phyloP scores from a whole-genome alignment of 352 stramenopile genomes.

The Peronospora belbahrii region DNA sequence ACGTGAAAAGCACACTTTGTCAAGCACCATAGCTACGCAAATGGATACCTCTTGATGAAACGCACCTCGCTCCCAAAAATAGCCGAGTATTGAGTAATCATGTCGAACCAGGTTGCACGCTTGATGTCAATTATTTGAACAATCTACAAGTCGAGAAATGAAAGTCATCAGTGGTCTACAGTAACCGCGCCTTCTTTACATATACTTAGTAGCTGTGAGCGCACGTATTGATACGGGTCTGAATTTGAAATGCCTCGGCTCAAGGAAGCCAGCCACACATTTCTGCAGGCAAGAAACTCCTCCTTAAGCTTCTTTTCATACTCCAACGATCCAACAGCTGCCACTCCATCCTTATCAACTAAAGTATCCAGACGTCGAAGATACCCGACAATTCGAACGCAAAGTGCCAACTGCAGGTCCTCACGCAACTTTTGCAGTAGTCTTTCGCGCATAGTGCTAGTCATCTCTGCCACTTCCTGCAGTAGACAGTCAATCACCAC shows the following conservation, averaged over 20 bases:
- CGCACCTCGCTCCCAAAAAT: constrained; percentile 80
- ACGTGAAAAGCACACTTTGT: not conserved
- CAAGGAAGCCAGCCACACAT: constrained; percentile 66
- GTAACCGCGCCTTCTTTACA: not conserved
- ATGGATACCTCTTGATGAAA: not conserved
- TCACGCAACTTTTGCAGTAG: constrained; percentile 79
- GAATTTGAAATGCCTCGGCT: constrained; percentile 42
- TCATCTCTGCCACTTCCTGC: constrained; percentile 64
- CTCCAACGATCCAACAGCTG: constrained; percentile 31
- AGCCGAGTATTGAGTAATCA: constrained; percentile 87
- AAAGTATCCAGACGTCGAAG: constrained; percentile 66
- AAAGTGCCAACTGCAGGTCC: constrained; percentile 71
- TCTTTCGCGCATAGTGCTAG: constrained; percentile 49
- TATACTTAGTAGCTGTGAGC: not conserved
- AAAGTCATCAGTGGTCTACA: not conserved
- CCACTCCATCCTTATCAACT: constrained; percentile 6
- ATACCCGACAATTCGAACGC: constrained; percentile 75
- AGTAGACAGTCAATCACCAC: constrained; percentile 61
- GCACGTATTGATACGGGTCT: constrained; percentile 81
- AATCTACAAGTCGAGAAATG: constrained; percentile 28
- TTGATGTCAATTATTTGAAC: constrained; percentile 85
- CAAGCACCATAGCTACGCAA: not conserved
- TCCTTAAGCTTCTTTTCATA: constrained; percentile 81
- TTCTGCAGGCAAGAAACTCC: constrained; percentile 74
- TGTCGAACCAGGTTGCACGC: constrained; percentile 85